Conservation (phyloP, 2,329 filamentous ascomycete species). For the Elsinoe batatas region DNA sequence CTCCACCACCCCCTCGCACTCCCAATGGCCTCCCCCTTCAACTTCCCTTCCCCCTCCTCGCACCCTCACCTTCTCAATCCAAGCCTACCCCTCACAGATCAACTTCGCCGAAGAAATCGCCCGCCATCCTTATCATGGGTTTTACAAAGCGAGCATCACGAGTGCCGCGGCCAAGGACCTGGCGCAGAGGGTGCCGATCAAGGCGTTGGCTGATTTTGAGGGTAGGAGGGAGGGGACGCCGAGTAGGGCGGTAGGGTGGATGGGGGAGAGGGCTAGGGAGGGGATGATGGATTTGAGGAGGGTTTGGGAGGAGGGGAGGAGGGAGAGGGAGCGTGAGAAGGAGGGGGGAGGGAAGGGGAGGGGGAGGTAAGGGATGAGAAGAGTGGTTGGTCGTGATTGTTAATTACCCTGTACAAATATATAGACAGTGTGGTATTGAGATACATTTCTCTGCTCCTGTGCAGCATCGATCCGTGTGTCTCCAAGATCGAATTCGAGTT, state of each 20-base stretch:
- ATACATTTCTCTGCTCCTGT: not conserved
- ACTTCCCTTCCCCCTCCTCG: constrained; percentile 12
- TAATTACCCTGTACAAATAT: constrained; percentile 2
- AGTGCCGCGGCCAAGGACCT: constrained; percentile 29
- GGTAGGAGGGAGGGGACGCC: constrained; percentile 30
- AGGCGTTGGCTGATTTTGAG: constrained; percentile 33
- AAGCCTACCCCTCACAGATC: constrained; percentile 29
- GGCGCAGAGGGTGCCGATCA: constrained; percentile 29
- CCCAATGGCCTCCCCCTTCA: constrained; percentile 3
- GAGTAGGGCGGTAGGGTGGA: constrained; percentile 21
- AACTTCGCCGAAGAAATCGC: constrained; percentile 35
- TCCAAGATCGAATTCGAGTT: too few relatives aligned
- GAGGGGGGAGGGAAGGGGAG: not conserved
- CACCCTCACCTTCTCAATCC: constrained; percentile 31
- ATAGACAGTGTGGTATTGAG: not conserved
- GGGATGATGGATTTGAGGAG: constrained; percentile 26
- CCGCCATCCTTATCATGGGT: constrained; percentile 24
- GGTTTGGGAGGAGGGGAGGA: constrained; percentile 23
- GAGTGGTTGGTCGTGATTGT: not conserved
- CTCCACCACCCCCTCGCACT: not conserved
- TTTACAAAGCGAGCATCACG: constrained; percentile 22
- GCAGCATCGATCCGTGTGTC: not conserved
- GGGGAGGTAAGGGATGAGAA: not conserved
- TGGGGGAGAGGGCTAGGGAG: constrained; percentile 22
- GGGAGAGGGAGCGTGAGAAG: constrained; percentile 4